Evolutionary conservation across 2,329 filamentous ascomycete genomes (phyloP), one percentile per base, ranked within the genome.

Genomic region (Pyricularia grisea): DNA sequence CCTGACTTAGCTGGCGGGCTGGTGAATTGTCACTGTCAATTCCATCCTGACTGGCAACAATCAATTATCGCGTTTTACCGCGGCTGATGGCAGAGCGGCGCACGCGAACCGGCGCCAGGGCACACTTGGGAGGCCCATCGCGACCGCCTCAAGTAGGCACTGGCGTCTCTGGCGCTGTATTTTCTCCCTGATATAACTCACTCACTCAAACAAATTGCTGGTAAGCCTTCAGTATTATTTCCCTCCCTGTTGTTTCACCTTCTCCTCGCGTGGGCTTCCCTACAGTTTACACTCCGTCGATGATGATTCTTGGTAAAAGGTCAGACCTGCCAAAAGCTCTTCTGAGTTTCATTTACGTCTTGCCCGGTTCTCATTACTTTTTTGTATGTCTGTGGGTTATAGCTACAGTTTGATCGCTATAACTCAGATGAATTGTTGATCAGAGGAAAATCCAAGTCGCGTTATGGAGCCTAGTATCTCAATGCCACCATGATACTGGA

Each of bases 381-480:
- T 71, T 69, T 67, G 28, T 14, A 42, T n/a, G 71, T 71, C 66
- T 72, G 27, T 68, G 28, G 25, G 31, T 55, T 12, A 42, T 36
- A 60, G 23, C 67, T 36, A 28, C 17, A 68, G 67, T n/a, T 63
- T 23, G 23, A 23, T 31, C 25, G 67, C 25, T 68, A 23, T 63
- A 23, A 23, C 17, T 30, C 27, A 27, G 12, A 20, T n/a, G 55
- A 36, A 60, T 68, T 28, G 25, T 14, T 33, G 67, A 68, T 63
- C 30, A 68, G 9, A 75, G 75, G 73, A 76, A 73, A 76, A 73
- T 74, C 73, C 28, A 10, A 67, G 79, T 83, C 79, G 79, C 82
- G 82, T 81, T 79, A 79, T 82, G 85, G 85, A 87, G 83, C 83
- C 82, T 75, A 74, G 74, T 77, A 80, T 81, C 78, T 78, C 77